A percentile compares a stretch with the other conserved stretches of the same genome.
Evolutionary conservation across 148 eudicot species (phyloP).

Genomic region (Nepenthes gracilis): DNA sequence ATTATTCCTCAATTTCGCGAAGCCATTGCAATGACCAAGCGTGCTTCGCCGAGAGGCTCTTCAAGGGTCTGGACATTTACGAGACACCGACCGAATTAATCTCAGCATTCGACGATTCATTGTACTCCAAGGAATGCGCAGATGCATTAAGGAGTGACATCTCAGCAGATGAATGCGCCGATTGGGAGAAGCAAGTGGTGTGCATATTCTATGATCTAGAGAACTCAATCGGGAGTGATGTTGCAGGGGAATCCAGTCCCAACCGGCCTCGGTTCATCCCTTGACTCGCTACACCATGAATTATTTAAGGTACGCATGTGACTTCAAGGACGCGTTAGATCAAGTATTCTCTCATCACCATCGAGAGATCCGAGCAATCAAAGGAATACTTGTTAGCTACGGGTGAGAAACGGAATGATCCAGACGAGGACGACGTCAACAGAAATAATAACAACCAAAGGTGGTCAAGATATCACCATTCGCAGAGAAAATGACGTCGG

Average conservation of each 20-base stretch:
- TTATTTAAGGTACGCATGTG: conserved; percentile 59
- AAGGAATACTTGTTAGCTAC: neutral
- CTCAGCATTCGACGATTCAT: conserved; percentile 8
- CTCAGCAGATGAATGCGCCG: conserved; percentile 19
- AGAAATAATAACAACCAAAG: conserved; percentile 14
- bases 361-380: conserved; percentile 3
- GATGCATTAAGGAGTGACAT: conserved; percentile 37
- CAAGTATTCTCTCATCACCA: conserved; percentile 37
- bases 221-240: conserved; percentile 52
- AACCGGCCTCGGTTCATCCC: conserved; percentile 79
- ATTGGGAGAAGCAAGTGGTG: conserved; percentile 48
- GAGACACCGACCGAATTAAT: conserved; percentile 5
- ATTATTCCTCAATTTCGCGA: conserved; percentile 65
- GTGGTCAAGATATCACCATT: conserved; percentile 45
- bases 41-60: neutral
- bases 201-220: conserved; percentile 59
- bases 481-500: too few species aligned
- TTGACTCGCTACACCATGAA: conserved; percentile 84
- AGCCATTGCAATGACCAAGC: conserved; percentile 29
- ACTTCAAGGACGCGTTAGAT: conserved; percentile 52
- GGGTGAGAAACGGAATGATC: neutral
- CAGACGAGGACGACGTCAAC: conserved; percentile 1
- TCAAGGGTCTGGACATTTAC: neutral
- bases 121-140: too few species aligned
- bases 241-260: conserved; percentile 48